Base-by-base conservation (phyloP, 2,329 filamentous ascomycete species). In the Pyricularia sp. region DNA sequence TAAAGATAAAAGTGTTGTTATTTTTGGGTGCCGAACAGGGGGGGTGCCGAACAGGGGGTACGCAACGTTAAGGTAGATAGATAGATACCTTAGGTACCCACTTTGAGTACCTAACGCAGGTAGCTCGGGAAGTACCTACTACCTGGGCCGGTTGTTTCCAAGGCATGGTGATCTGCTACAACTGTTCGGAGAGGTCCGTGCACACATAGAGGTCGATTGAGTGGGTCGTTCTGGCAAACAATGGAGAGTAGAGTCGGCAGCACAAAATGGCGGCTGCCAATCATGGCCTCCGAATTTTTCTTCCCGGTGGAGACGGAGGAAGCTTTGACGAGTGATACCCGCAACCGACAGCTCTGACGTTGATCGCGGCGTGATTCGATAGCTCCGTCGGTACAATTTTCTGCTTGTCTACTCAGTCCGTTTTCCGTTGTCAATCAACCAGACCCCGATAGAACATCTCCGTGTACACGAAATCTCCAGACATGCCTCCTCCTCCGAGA, bases 401-500 rank as follows among this genome's bases (percentile, higher is more conserved):
- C 53, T 28, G 22, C 22, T 4, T 9, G 53, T 13, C n/a, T 13
- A 28, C 12, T 28, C 6, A 57, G 53, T 9, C 7, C 12, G 26
- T 12, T 1, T 3, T 24, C n/a, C 22, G 24, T 57, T 26, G 22
- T 13, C 9, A 57, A 57, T n/a, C 24, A 24, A 24, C 9, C 53
- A 19, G 24, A 55, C 3, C 53, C 16, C 40, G 19, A 73, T 10
- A 57, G 53, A 24, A 24, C 49, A 24, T 4, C 19, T 55, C 19
- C 19, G 24, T 57, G 4, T n/a, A 57, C 53, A 57, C 53, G 16
- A 57, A 22, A 24, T 16, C 10, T 57, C 53, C 24, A 24, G 53
- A 53, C 57, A 76, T 76, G 75, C 74, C 73, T 65, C 70, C 72
- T 63, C 72, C 72, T 59, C 72, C 73, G 12, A 69, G 69, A 65